Base-by-base conservation (phyloP, 2,329 filamentous ascomycete genomes). In the Hypoxylon sp. region DNA sequence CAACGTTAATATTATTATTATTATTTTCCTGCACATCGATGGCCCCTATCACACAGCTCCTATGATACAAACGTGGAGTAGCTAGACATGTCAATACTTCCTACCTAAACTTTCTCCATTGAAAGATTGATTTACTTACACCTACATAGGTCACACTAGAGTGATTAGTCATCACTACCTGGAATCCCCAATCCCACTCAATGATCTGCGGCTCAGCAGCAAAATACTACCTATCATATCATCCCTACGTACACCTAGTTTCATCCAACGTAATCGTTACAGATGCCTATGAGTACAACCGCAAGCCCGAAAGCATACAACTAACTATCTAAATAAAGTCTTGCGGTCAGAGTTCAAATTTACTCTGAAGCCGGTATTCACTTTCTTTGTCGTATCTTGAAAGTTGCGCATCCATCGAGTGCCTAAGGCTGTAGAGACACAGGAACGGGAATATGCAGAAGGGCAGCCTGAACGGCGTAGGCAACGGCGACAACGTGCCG, bases 391-490 rank as follows among this genome's bases (percentile, higher is more conserved):
- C 39, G 11, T 33, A 35, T 8, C 11, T 17, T 19, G 22, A 14
- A 22, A 29, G 17, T 10, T 33, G 14, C n/a, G 48, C 6, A n/a
- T 22, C 3, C 31, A 26, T 5, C 4, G 9, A 17, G 39, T n/a
- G 37, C 17, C 14, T 29, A 19, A 10, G n/a, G 17, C 39, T 17
- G 22, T 10, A 33, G 24, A 47, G 17, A 24, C 24, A 54, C 37
- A n/a, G 31, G 35, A 3, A 3, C 6, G 9, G 24, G 24, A 64
- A 46, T 5, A 70, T 70, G 67, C 55, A 60, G 13, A 19, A 33
- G 57, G 39, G 19, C 51, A 13, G 10, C 17, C 22, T 24, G 17
- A 31, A 51, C 54, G 62, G 35, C 2, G 4, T 6, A 24, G 55
- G 50, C 24, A 29, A 33, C 26, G 42, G 35, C 22, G 55, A 22